These are phyloP conservation scores for Acanthamoeba rhysodes DNA, from an alignment of 208 protist species.

Conservation along the genomic window DNA sequence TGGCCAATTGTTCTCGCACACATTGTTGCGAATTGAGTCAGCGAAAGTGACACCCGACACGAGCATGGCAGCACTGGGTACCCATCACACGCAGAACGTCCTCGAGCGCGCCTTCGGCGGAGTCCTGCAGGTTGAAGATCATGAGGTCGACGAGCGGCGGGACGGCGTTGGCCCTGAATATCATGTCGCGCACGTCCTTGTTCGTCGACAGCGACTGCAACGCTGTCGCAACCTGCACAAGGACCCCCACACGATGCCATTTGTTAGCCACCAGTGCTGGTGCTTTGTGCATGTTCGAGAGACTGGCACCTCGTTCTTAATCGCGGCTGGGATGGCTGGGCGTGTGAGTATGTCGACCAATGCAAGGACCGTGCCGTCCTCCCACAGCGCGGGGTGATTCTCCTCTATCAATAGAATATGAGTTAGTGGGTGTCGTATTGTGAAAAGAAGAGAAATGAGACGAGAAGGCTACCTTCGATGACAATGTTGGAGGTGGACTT, in stretches of 20 bases:
- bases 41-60: background rate
- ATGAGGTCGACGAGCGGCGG: conserved; percentile 4
- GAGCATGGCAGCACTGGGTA: background rate
- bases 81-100: background rate
- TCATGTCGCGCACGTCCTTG: conserved; percentile 10
- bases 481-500: background rate
- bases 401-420: background rate
- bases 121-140: background rate
- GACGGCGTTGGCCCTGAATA: background rate
- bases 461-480: background rate
- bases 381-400: background rate
- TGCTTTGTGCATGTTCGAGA: background rate
- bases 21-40: background rate
- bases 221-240: background rate
- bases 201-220: background rate
- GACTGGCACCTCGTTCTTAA: background rate
- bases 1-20: background rate
- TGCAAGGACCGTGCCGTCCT: background rate
- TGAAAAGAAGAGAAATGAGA: background rate
- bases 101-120: background rate
- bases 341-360: conserved; percentile 10
- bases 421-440: background rate
- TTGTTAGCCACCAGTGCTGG: background rate
- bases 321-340: background rate
- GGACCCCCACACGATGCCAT: background rate